These are phyloP conservation scores for Pyricularia sp. DNA, from an alignment of 2,329 filamentous ascomycete genomes.

Conservation along the genomic window DNA sequence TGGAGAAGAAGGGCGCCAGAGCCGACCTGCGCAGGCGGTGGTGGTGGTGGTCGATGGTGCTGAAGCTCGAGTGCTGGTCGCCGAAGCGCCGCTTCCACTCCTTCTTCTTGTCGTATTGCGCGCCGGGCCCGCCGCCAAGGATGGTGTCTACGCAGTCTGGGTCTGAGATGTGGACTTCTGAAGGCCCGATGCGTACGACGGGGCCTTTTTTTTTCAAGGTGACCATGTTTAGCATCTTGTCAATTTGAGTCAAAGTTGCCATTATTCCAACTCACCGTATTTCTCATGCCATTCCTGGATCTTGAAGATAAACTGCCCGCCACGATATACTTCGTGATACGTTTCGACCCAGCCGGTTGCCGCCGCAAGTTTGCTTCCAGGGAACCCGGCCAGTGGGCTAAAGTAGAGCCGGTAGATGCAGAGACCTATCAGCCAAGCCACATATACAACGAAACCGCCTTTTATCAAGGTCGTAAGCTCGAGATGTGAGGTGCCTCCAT, in stretches of 20 bases:
- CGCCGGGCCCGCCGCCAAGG: slow-evolving; percentile 9
- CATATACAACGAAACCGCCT: background rate
- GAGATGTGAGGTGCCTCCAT: background rate
- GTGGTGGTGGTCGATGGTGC: slow-evolving; percentile 10
- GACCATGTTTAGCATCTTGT: background rate
- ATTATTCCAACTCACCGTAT: slow-evolving; percentile 15
- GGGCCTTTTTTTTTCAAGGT: slow-evolving; percentile 16
- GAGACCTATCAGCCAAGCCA: background rate
- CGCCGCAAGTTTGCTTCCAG: slow-evolving; percentile 22
- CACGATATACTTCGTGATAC: slow-evolving; percentile 20
- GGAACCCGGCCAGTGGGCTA: slow-evolving; percentile 14
- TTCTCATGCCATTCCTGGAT: slow-evolving; percentile 22
- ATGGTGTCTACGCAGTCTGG: slow-evolving; percentile 18
- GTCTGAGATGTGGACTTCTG: slow-evolving; percentile 22
- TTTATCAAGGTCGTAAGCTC: background rate
- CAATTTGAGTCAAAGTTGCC: background rate
- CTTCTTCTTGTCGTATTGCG: slow-evolving; percentile 10
- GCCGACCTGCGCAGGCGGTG: slow-evolving; percentile 11
- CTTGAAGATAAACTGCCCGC: slow-evolving; percentile 18
- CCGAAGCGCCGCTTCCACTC: slow-evolving; percentile 1
- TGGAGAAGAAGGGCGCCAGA: slow-evolving; percentile 14
- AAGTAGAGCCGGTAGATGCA: slow-evolving; percentile 3
- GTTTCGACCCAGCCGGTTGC: slow-evolving; percentile 21
- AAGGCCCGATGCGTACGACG: slow-evolving; percentile 22
- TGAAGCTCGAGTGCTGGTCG: background rate